phyloP scores from a whole-genome alignment of 2,329 filamentous ascomycete species.

The Aspergillus chevalieri region DNA sequence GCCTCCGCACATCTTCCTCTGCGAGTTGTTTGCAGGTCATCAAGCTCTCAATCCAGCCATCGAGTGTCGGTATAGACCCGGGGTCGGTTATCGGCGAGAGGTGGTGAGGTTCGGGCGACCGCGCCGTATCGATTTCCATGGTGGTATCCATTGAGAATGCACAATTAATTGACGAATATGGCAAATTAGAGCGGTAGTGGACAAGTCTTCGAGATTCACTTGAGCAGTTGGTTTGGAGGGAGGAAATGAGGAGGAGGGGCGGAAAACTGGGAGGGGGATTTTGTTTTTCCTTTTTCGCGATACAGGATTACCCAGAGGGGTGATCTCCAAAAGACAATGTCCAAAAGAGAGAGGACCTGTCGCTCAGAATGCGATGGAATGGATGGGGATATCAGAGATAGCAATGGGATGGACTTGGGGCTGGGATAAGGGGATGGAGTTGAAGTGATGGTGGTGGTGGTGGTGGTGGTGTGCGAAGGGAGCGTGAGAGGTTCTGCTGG shows the following conservation, averaged over 20 bases:
- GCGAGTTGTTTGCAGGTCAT: slow-evolving; percentile 98
- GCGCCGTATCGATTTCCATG: slow-evolving; percentile 91
- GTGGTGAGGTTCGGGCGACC: slow-evolving; percentile 71
- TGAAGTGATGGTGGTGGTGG: slow-evolving; percentile 3
- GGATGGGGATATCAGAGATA: slow-evolving; percentile 4
- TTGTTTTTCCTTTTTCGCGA: slow-evolving; percentile 5
- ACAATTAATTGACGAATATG: slow-evolving; percentile 10
- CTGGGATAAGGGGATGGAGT: slow-evolving; percentile 1
- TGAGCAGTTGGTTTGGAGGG: neutral
- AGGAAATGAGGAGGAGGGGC: slow-evolving; percentile 20
- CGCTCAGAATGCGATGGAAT: slow-evolving; percentile 2
- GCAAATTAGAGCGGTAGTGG: slow-evolving; percentile 8
- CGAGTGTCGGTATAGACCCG: slow-evolving; percentile 82
- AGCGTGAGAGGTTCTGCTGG: neutral
- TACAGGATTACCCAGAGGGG: slow-evolving; percentile 1
- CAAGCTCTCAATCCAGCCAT: slow-evolving; percentile 97
- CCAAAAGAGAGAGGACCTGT: slow-evolving; percentile 4
- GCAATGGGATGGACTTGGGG: slow-evolving; percentile 2
- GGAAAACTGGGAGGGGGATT: slow-evolving; percentile 11
- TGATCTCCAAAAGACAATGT: slow-evolving; percentile 1
- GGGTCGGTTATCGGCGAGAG: slow-evolving; percentile 74
- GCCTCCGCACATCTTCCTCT: slow-evolving; percentile 87
- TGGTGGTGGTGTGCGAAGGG: slow-evolving; percentile 5
- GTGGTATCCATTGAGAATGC: slow-evolving; percentile 74
- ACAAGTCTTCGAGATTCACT: neutral